Evolutionary conservation across 2,329 filamentous ascomycete genomes (phyloP).

Genomic region (Zelopaecilomyces penicillatus): DNA sequence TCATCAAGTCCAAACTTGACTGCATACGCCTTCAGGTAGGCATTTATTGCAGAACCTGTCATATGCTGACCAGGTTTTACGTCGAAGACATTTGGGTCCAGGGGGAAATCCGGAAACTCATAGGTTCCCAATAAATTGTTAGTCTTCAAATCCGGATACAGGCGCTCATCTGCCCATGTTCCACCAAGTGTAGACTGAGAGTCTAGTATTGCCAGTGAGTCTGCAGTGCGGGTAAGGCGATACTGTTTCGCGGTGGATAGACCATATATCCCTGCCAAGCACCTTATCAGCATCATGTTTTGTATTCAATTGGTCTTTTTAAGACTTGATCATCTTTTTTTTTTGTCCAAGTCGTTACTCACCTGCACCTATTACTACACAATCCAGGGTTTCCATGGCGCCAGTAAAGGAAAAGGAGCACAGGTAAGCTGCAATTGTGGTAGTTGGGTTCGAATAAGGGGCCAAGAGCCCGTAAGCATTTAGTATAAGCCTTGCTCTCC

Average conservation of each 20-base stretch:
- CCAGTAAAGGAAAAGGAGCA: too few relatives aligned
- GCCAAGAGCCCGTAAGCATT: too few relatives aligned
- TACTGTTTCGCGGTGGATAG: slow-evolving; percentile 55
- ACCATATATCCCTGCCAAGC: slow-evolving; percentile 34
- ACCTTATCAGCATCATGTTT: too few relatives aligned
- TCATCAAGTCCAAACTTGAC: slow-evolving; percentile 32
- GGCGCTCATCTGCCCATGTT: slow-evolving; percentile 57
- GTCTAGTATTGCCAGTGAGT: slow-evolving; percentile 51
- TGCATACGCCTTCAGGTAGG: slow-evolving; percentile 39
- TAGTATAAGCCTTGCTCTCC: too few relatives aligned
- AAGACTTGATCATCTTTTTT: too few relatives aligned
- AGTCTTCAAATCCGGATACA: slow-evolving; percentile 61
- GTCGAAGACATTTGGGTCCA: slow-evolving; percentile 47
- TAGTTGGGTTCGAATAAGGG: too few relatives aligned
- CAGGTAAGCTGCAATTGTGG: too few relatives aligned
- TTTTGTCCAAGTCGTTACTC: slow-evolving; percentile 15
- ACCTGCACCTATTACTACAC: slow-evolving; percentile 46
- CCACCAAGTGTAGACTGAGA: slow-evolving; percentile 52
- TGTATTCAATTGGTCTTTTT: too few relatives aligned
- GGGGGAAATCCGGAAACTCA: slow-evolving; percentile 66
- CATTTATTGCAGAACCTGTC: slow-evolving; percentile 36
- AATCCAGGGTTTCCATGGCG: slow-evolving; percentile 35
- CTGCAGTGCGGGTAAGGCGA: slow-evolving; percentile 47
- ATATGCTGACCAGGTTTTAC: slow-evolving; percentile 39
- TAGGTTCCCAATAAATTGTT: slow-evolving; percentile 69